Base-by-base conservation (phyloP, 2,329 filamentous ascomycete species). In the Arthroderma sp. region DNA sequence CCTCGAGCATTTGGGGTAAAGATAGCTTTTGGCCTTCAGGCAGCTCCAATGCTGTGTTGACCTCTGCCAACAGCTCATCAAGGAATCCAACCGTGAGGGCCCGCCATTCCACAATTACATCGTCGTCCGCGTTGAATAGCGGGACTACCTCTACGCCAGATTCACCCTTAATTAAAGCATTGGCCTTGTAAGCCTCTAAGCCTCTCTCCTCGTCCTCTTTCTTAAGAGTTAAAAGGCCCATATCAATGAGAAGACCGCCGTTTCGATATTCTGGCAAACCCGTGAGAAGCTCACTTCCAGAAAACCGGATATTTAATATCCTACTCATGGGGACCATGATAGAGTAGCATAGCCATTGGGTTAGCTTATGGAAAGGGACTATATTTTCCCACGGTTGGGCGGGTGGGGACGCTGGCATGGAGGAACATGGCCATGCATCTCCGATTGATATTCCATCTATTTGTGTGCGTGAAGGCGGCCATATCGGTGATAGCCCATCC, bases 341-440 rank as follows among this genome's bases (percentile, higher is more conserved):
- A 2, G 86, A 94, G 66, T 94, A 94, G 41, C 83, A 86, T 45
- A 95, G 80, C 88, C 88, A 95, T 63, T 94, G 87, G 0, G 87
- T 93, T 32, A 94, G 74, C 66, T 94, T 94, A 70, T 95, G 88
- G 68, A 94, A 94, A 0, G 87, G 87, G 7, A 89, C 77, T 55
- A 93, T 89, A 53, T 74, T 81, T 60, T 89, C 83, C 82, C 83
- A 86, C 1, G 78, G 73, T 52, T 79, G 70, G 5, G 75, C 75
- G 53, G 80, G 72, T 62, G 82, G 78, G 1, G 68, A 67, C 38
- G 72, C 28, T 1, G 87, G 86, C 77, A 96, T 86, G 30, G 80
- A 77, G 7, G 76, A 79, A 65, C 88, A 94, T 0, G 82, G 84
- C 91, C 91, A 98, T 27, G 91, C 89, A 59, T 98, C 91, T 45